A percentile compares a stretch with the other conserved stretches of the same genome.
Conservation (phyloP, 2,329 filamentous ascomycete species). For the Colletotrichum paranaense region DNA sequence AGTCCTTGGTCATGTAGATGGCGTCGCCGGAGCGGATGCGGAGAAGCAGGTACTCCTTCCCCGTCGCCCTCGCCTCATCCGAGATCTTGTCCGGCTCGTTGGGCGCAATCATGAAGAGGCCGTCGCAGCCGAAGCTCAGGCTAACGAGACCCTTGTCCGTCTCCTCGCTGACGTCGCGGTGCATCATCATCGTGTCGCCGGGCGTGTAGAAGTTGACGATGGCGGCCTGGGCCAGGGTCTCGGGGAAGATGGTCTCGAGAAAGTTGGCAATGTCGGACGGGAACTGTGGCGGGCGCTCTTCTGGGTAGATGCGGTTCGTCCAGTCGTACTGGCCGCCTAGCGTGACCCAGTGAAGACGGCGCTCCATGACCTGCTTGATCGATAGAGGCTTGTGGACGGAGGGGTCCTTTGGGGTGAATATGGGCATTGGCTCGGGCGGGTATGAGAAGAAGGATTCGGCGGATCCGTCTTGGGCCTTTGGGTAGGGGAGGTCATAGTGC, state of each 20-base stretch:
- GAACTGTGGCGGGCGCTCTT: slow-evolving; percentile 75
- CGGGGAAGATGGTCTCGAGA: slow-evolving; percentile 77
- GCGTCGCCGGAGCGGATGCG: slow-evolving; percentile 86
- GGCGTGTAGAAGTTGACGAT: slow-evolving; percentile 95
- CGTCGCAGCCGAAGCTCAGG: slow-evolving; percentile 90
- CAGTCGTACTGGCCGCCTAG: slow-evolving; percentile 97
- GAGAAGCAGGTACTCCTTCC: slow-evolving; percentile 67
- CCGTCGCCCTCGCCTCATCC: slow-evolving; percentile 39
- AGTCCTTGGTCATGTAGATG: slow-evolving; percentile 86
- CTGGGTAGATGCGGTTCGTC: slow-evolving; percentile 86
- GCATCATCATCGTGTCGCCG: slow-evolving; percentile 90
- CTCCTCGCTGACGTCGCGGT: slow-evolving; percentile 92
- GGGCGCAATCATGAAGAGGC: slow-evolving; percentile 85
- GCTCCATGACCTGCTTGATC: slow-evolving; percentile 76
- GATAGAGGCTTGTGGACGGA: slow-evolving; percentile 79
- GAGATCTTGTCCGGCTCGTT: slow-evolving; percentile 46
- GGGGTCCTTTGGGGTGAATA: slow-evolving; percentile 76
- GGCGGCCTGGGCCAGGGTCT: slow-evolving; percentile 84
- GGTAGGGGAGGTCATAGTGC: slow-evolving; percentile 79
- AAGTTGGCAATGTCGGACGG: slow-evolving; percentile 78
- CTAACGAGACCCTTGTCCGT: slow-evolving; percentile 83
- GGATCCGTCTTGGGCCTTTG: slow-evolving; percentile 23
- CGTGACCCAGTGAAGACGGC: slow-evolving; percentile 92
- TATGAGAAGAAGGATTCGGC: slow-evolving; percentile 66
- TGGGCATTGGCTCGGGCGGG: slow-evolving; percentile 60